These are phyloP conservation scores for Solanum pimpinellifolium DNA, from an alignment of 257 asterid species.

Conservation along the genomic window DNA sequence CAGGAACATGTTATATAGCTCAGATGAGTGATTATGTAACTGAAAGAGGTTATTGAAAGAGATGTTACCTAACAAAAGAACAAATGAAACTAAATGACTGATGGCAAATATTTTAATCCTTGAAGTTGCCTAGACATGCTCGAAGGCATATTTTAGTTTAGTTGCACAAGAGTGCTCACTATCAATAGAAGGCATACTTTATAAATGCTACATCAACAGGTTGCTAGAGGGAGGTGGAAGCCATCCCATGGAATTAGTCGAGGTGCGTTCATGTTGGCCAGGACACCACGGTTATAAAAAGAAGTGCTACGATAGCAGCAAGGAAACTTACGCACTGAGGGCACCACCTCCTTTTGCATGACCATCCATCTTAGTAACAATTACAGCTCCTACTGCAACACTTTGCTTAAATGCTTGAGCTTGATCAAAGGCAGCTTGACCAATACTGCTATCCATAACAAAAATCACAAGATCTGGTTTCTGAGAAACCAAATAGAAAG, in stretches of 20 bases:
- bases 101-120: not conserved
- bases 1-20: not conserved
- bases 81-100: not conserved
- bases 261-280: not conserved
- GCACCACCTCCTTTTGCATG: conserved; percentile 99
- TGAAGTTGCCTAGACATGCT: not conserved
- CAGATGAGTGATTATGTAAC: not conserved
- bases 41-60: not conserved
- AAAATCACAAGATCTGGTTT: conserved; percentile 94
- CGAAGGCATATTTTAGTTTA: not conserved
- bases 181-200: not conserved
- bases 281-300: not conserved
- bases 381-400: conserved; percentile 98
- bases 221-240: not conserved
- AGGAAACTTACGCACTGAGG: conserved; percentile 87
- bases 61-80: not conserved
- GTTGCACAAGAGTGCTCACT: not conserved
- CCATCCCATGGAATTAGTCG: not conserved
- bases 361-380: conserved; percentile 96
- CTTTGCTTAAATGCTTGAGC: conserved; percentile 98
- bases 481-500: conserved; percentile 24
- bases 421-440: conserved; percentile 98
- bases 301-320: not conserved
- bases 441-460: conserved; percentile 99
- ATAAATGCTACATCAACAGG: not conserved